Conservation (phyloP, 2,329 filamentous ascomycete species). For the Beauveria rudraprayagi region DNA sequence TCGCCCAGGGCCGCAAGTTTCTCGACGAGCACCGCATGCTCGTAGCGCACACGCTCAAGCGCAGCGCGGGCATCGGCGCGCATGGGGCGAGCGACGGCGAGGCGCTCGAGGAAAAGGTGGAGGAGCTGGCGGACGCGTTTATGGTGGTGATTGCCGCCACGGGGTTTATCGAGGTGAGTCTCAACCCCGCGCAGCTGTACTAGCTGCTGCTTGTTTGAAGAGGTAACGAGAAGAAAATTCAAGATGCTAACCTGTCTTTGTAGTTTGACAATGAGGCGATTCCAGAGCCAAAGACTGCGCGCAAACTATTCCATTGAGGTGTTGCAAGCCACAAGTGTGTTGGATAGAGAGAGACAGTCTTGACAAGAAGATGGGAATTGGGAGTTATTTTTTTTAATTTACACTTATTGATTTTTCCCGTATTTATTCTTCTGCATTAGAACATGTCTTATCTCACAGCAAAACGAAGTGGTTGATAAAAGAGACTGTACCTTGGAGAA, state of each 20-base stretch:
- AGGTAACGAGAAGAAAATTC: no score
- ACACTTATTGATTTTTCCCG: background rate
- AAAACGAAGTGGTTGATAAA: no score
- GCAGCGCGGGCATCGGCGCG: constrained; percentile 68
- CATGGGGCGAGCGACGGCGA: constrained; percentile 26
- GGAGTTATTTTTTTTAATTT: background rate
- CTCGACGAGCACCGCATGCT: constrained; percentile 73
- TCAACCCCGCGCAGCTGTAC: background rate
- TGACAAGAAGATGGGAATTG: background rate
- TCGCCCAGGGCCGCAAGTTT: constrained; percentile 72
- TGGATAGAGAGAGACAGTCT: background rate
- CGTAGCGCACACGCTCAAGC: constrained; percentile 84
- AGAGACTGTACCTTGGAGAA: background rate
- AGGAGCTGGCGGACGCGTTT: constrained; percentile 76
- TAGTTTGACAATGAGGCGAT: constrained; percentile 35
- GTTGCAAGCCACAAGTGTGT: background rate
- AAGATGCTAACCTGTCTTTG: background rate
- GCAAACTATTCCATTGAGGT: constrained; percentile 32
- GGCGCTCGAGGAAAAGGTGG: constrained; percentile 52
- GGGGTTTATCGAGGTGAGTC: constrained; percentile 70
- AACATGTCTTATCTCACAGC: background rate
- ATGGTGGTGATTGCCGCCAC: constrained; percentile 76
- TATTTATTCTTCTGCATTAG: background rate
- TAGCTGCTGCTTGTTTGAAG: background rate
- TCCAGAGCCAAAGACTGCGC: constrained; percentile 25